Evolutionary conservation across 495 filamentous ascomycete genomes (phyloP).

Genomic region (Neurospora tetrasperma): DNA sequence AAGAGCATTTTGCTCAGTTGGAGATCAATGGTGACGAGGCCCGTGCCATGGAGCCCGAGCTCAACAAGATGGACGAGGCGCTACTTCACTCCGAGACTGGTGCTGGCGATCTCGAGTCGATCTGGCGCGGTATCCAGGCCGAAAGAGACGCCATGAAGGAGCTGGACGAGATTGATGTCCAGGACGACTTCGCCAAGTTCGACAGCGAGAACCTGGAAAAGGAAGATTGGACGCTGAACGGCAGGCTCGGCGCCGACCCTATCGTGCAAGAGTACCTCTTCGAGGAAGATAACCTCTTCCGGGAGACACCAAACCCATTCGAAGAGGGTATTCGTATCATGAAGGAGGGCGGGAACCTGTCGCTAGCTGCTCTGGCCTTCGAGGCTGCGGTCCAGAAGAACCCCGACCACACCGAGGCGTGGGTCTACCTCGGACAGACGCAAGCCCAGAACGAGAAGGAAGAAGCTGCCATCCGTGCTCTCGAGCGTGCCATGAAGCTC

Average conservation of each 20-base stretch:
- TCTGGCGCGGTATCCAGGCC: constrained; percentile 80
- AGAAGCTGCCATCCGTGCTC: constrained; percentile 89
- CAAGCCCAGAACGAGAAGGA: constrained; percentile 99
- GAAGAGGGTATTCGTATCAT: constrained; percentile 86
- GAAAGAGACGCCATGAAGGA: constrained; percentile 64
- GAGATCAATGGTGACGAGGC: constrained; percentile 68
- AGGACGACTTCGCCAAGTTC: constrained; percentile 53
- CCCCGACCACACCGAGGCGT: constrained; percentile 77
- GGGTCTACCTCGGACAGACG: constrained; percentile 79
- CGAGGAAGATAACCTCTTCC: constrained; percentile 85
- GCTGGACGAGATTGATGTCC: constrained; percentile 39
- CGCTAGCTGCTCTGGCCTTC: constrained; percentile 89
- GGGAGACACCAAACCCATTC: constrained; percentile 66
- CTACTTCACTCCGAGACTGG: constrained; percentile 44
- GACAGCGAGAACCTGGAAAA: constrained; percentile 61
- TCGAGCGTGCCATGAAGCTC: constrained; percentile 82
- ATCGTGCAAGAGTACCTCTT: constrained; percentile 84
- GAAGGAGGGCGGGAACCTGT: constrained; percentile 84
- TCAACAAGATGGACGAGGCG: constrained; percentile 70
- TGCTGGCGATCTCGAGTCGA: constrained; percentile 78
- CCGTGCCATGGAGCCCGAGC: constrained; percentile 73
- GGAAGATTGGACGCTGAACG: constrained; percentile 42
- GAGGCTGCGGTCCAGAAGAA: constrained; percentile 91
- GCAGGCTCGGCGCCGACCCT: constrained; percentile 48
- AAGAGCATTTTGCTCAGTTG: constrained; percentile 86